Evolutionary conservation across 2,329 filamentous ascomycete species (phyloP).

Genomic region (Calonectria pteridis): DNA sequence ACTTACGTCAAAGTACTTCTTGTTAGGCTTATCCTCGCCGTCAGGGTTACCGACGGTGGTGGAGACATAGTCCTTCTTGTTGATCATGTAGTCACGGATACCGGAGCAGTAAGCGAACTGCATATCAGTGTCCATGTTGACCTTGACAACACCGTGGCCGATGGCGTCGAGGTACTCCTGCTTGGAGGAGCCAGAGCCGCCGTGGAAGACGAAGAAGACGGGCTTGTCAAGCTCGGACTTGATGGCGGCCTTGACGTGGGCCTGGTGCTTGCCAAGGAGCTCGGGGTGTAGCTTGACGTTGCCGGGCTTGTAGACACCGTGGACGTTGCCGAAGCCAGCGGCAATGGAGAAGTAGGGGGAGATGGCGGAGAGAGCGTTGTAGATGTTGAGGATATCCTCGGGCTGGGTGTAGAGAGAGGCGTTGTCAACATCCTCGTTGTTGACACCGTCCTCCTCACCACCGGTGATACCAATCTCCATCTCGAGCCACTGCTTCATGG

Average conservation of each 20-base stretch:
- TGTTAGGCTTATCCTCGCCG: slow-evolving; percentile 97
- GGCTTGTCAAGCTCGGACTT: slow-evolving; percentile 83
- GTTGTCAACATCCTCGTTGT: slow-evolving; percentile 99
- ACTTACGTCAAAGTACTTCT: slow-evolving; percentile 84
- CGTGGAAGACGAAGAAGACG: slow-evolving; percentile 99
- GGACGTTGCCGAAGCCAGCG: slow-evolving; percentile 98
- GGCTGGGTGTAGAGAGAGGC: slow-evolving; percentile 97
- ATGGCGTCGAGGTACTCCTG: slow-evolving; percentile 92
- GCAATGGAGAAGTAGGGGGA: slow-evolving; percentile 98
- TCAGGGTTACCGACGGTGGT: slow-evolving; percentile 94
- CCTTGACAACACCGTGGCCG: slow-evolving; percentile 95
- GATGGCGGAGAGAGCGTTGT: slow-evolving; percentile 86
- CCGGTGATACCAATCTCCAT: slow-evolving; percentile 93
- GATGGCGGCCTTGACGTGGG: slow-evolving; percentile 86
- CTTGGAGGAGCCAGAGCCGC: slow-evolving; percentile 92
- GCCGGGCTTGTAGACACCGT: slow-evolving; percentile 98
- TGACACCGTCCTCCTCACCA: slow-evolving; percentile 97
- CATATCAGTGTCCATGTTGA: slow-evolving; percentile 98
- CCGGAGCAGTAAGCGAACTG: slow-evolving; percentile 94
- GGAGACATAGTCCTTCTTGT: slow-evolving; percentile 95
- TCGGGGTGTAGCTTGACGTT: slow-evolving; percentile 98
- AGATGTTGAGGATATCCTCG: slow-evolving; percentile 93
- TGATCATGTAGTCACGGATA: slow-evolving; percentile 93
- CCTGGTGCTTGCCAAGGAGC: slow-evolving; percentile 97
- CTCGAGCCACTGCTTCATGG: slow-evolving; percentile 99